Conservation (phyloP, 2,329 filamentous ascomycete genomes). For the Hansfordia pulvinata region DNA sequence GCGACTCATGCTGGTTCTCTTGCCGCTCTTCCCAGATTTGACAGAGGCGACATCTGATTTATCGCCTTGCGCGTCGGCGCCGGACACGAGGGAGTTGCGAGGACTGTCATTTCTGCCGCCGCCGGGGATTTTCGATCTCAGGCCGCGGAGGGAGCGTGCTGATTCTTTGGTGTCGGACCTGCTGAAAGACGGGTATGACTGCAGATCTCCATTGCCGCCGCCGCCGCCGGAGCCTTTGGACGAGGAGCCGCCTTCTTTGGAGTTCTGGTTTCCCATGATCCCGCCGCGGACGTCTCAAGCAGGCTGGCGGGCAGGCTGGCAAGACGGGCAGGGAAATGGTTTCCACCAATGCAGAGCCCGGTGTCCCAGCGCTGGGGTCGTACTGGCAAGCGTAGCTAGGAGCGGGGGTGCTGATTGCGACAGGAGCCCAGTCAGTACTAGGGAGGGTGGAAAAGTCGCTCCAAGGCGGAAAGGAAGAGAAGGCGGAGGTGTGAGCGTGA, state of each 20-base stretch:
- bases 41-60: conserved; percentile 65
- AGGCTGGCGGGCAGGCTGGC: too few relatives aligned
- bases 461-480: too few relatives aligned
- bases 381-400: too few relatives aligned
- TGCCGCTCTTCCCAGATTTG: conserved; percentile 52
- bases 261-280: conserved; percentile 75
- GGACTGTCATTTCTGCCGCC: conserved; percentile 65
- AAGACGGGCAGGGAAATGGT: too few relatives aligned
- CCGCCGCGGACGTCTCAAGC: too few relatives aligned
- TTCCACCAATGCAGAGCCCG: too few relatives aligned
- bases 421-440: too few relatives aligned
- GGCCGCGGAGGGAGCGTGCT: conserved; percentile 67
- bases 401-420: too few relatives aligned
- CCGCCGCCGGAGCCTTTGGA: conserved; percentile 35
- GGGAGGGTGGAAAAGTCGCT: too few relatives aligned
- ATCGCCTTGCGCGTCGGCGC: conserved; percentile 43
- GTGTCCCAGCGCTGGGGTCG: too few relatives aligned
- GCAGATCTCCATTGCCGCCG: conserved; percentile 43
- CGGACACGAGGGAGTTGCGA: conserved; percentile 55
- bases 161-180: conserved; percentile 91
- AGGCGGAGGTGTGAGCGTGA: too few relatives aligned
- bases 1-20: conserved; percentile 30
- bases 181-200: conserved; percentile 84
- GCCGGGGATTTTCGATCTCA: conserved; percentile 83
- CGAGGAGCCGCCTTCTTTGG: conserved; percentile 38